Conservation (phyloP, 306 rosid species). For the Hippophae tibetana region DNA sequence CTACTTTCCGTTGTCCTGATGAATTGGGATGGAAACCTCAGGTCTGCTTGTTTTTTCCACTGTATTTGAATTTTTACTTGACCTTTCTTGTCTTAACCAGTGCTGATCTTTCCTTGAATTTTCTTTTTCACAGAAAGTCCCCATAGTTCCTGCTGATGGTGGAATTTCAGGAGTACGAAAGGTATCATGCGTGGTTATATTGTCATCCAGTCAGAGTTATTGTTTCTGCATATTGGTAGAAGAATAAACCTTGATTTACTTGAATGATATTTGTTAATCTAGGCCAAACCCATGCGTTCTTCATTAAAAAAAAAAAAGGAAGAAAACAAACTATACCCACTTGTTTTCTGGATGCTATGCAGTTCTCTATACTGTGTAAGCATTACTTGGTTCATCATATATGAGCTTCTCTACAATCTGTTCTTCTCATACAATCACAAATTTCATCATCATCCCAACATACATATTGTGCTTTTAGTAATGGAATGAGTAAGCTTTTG, state of each 20-base stretch:
- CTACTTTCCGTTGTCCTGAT: slow-evolving; percentile 95
- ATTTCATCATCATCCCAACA: background rate
- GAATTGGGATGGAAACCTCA: slow-evolving; percentile 98
- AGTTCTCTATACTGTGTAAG: background rate
- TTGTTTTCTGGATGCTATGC: background rate
- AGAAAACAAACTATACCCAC: background rate
- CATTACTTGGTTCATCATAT: background rate
- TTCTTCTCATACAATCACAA: background rate
- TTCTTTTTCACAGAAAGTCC: slow-evolving; percentile 63
- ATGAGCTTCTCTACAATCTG: background rate
- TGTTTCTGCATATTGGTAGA: no score
- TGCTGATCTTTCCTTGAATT: slow-evolving; percentile 13
- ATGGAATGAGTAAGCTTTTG: background rate
- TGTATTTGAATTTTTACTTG: background rate
- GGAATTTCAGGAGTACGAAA: slow-evolving; percentile 43
- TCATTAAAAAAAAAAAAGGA: no score
- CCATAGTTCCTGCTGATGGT: slow-evolving; percentile 75
- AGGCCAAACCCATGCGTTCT: no score
- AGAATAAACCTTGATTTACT: no score
- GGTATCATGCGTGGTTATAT: slow-evolving; percentile 34
- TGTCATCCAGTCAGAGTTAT: no score
- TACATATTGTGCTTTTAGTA: background rate
- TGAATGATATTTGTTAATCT: background rate
- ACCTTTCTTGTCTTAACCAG: slow-evolving; percentile 4
- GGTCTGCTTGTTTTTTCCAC: slow-evolving; percentile 28